A percentile compares a stretch with the other conserved stretches of the same genome.
These are phyloP conservation scores for Fusarium gaditjirri DNA, from an alignment of 2,329 filamentous ascomycete species.

Conservation along the genomic window DNA sequence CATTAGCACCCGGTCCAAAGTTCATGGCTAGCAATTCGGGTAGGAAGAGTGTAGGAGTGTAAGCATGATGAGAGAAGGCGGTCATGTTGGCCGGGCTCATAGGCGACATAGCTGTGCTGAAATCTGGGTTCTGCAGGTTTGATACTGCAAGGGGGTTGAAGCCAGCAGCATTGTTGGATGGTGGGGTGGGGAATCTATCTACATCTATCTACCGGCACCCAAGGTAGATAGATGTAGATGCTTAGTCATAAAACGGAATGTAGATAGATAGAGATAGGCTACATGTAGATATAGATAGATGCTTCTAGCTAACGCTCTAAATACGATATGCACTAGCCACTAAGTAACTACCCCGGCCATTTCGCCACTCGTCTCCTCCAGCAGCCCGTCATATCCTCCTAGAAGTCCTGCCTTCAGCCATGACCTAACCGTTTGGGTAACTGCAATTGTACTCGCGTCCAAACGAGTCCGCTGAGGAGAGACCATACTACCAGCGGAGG, in stretches of 20 bases:
- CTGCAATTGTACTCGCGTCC: too few relatives aligned
- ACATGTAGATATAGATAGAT: not conserved
- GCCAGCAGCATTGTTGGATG: constrained; percentile 49
- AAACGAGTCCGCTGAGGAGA: too few relatives aligned
- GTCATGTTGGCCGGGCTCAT: constrained; percentile 60
- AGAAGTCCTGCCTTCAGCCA: too few relatives aligned
- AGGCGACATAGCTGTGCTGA: constrained; percentile 61
- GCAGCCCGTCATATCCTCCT: too few relatives aligned
- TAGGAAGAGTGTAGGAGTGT: constrained; percentile 57
- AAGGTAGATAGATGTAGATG: not conserved
- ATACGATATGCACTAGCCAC: too few relatives aligned
- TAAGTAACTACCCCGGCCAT: too few relatives aligned
- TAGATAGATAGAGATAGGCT: not conserved
- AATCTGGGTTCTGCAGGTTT: constrained; percentile 55
- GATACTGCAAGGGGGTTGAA: constrained; percentile 56
- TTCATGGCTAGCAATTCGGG: constrained; percentile 64
- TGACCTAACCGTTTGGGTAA: too few relatives aligned
- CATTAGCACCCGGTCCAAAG: constrained; percentile 59
- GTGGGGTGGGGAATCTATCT: too few relatives aligned
- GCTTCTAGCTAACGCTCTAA: too few relatives aligned
- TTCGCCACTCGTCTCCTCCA: too few relatives aligned
- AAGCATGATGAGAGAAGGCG: constrained; percentile 52
- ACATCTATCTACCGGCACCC: too few relatives aligned
- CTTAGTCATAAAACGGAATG: not conserved
- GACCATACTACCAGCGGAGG: too few relatives aligned